These are phyloP conservation scores for Lecanosticta acicola DNA, from an alignment of 2,329 filamentous ascomycete species.

Conservation along the genomic window DNA sequence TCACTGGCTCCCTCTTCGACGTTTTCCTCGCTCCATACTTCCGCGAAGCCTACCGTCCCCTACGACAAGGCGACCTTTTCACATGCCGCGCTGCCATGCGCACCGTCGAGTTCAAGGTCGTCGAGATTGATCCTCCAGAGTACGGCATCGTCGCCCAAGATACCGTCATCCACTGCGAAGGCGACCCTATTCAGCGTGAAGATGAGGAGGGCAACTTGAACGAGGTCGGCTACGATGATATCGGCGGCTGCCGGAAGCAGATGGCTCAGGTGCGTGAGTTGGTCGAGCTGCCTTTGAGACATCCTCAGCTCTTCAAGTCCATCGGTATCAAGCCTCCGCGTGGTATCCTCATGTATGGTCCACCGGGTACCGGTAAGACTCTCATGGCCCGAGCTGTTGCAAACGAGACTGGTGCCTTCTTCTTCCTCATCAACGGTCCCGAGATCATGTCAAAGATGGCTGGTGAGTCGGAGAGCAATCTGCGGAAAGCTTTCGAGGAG, in stretches of 20 bases:
- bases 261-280: slow-evolving; percentile 99
- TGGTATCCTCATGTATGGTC: slow-evolving; percentile 89
- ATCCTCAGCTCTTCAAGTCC: slow-evolving; percentile 99
- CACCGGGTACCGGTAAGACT: slow-evolving; percentile 98
- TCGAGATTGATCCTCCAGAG: slow-evolving; percentile 96
- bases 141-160: slow-evolving; percentile 98
- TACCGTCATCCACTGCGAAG: slow-evolving; percentile 98
- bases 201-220: slow-evolving; percentile 99
- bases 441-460: slow-evolving; percentile 99
- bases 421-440: slow-evolving; percentile 98
- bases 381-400: slow-evolving; percentile 97
- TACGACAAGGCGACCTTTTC: slow-evolving; percentile 96
- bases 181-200: slow-evolving; percentile 92
- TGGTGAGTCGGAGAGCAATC: slow-evolving; percentile 95
- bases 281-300: slow-evolving; percentile 91
- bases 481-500: slow-evolving; percentile 98
- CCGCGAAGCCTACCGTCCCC: slow-evolving; percentile 95
- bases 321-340: slow-evolving; percentile 99
- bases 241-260: slow-evolving; percentile 98
- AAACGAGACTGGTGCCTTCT: slow-evolving; percentile 98
- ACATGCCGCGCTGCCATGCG: slow-evolving; percentile 97
- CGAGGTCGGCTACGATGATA: slow-evolving; percentile 98
- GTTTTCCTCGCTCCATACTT: slow-evolving; percentile 99
- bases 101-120: slow-evolving; percentile 99
- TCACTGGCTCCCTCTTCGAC: slow-evolving; percentile 96